phyloP scores from a whole-genome alignment of 805 yeast species.

The Kuraishia borneana region DNA sequence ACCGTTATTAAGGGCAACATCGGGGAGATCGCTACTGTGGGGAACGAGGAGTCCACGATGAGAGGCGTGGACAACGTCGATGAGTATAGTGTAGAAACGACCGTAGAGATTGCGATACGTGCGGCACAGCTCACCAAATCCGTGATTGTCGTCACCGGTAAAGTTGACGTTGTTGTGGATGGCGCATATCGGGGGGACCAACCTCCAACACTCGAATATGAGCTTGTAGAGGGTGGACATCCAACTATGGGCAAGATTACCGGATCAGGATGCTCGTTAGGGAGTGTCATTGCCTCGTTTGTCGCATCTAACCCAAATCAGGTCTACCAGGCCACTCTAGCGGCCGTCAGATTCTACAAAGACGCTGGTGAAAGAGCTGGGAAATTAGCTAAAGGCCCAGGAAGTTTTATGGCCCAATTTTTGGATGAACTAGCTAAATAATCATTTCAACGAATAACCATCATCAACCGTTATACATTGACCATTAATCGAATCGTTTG shows the following conservation, averaged over 20 bases:
- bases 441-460: conserved; percentile 9
- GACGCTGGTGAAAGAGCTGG: conserved; percentile 50
- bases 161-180: conserved; percentile 36
- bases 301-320: conserved; percentile 32
- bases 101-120: conserved; percentile 29
- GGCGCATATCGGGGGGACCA: conserved; percentile 19
- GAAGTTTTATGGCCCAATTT: conserved; percentile 36
- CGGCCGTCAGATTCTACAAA: conserved; percentile 50
- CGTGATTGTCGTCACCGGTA: conserved; percentile 67
- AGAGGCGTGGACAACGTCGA: conserved; percentile 57
- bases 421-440: conserved; percentile 25
- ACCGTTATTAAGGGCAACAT: conserved; percentile 75
- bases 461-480: conserved; percentile 18
- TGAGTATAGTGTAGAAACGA: conserved; percentile 8
- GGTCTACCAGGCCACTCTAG: conserved; percentile 33
- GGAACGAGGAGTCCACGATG: conserved; percentile 41
- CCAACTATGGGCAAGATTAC: conserved; percentile 56
- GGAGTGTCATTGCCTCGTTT: conserved; percentile 55
- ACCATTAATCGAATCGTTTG: conserved; percentile 16
- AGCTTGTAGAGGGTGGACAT: conserved; percentile 42
- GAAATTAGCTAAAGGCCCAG: conserved; percentile 32
- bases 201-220: not conserved
- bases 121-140: conserved; percentile 42
- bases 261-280: conserved; percentile 78
- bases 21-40: conserved; percentile 62